These are phyloP conservation scores for Haematococcus lacustris DNA, from an alignment of 139 green algal genomes.

Conservation along the genomic window DNA sequence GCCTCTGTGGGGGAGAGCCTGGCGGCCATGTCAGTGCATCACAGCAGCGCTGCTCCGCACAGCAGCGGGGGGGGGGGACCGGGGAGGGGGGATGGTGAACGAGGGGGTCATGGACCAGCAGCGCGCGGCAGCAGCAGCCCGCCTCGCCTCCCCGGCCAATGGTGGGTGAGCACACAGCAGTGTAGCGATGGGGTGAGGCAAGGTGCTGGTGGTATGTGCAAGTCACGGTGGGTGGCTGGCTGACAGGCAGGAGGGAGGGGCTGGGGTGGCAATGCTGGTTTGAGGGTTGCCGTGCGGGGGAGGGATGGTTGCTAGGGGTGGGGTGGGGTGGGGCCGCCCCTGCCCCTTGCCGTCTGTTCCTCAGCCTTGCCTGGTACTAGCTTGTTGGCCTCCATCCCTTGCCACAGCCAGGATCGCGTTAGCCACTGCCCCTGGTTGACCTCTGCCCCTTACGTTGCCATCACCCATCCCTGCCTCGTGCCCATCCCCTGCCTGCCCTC, in stretches of 20 bases:
- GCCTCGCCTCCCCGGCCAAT: no score
- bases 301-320: neutral
- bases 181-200: no score
- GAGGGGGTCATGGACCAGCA: no score
- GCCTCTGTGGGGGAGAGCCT: neutral
- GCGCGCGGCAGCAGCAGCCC: no score
- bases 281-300: no score
- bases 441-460: neutral
- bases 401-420: neutral
- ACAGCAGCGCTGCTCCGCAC: neutral
- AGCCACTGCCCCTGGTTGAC: neutral
- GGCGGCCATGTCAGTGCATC: neutral
- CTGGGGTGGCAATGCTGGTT: no score
- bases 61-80: neutral
- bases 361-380: neutral
- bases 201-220: no score
- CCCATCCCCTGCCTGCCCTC: neutral
- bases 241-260: no score
- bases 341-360: no score
- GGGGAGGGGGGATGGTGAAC: neutral
- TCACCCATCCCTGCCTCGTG: neutral
- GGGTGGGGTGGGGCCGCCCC: neutral
- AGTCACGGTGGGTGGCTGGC: no score
- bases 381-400: neutral
- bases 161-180: no score